Evolutionary conservation across 1,139 yeast species (phyloP).

Genomic region (Taphrina flavorubra): DNA sequence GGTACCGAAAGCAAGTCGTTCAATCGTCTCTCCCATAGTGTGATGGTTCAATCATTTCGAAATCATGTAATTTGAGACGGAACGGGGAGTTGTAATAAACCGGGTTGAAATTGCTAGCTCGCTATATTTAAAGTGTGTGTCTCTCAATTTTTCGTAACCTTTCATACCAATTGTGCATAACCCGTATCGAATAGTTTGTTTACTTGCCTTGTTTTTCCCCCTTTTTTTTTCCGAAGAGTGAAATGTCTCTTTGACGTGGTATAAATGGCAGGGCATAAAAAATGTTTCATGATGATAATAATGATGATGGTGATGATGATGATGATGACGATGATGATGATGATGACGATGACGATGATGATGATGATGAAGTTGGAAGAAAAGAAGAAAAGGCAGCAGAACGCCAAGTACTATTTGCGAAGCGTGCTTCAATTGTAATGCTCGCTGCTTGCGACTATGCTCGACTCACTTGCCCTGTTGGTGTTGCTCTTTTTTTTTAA

Average conservation of each 20-base stretch:
- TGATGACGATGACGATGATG: not conserved
- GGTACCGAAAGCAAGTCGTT: too few relatives aligned
- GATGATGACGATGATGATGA: not conserved
- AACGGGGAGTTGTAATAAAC: conserved; percentile 3
- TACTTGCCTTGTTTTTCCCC: too few relatives aligned
- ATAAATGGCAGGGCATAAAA: not conserved
- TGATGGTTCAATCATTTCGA: too few relatives aligned
- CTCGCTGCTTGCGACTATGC: conserved; percentile 19
- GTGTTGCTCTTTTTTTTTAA: not conserved
- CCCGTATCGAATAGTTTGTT: not conserved
- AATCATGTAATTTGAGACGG: not conserved
- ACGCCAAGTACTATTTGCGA: conserved; percentile 9
- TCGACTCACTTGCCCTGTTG: not conserved
- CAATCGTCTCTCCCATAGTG: too few relatives aligned
- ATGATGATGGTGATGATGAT: too few relatives aligned
- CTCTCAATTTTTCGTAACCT: not conserved
- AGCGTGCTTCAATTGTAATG: conserved; percentile 1
- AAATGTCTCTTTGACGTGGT: not conserved
- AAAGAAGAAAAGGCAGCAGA: conserved; percentile 5
- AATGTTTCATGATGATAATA: conserved; percentile 2
- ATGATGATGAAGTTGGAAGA: too few relatives aligned
- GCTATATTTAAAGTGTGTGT: not conserved
- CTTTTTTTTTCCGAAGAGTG: not conserved
- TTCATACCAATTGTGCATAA: conserved; percentile 12
- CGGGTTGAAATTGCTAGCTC: conserved; percentile 8